Percentiles rank a stretch among this genome's conserved stretches.
Conservation (phyloP, 306 rosid species). For the Albizia julibrissin region DNA sequence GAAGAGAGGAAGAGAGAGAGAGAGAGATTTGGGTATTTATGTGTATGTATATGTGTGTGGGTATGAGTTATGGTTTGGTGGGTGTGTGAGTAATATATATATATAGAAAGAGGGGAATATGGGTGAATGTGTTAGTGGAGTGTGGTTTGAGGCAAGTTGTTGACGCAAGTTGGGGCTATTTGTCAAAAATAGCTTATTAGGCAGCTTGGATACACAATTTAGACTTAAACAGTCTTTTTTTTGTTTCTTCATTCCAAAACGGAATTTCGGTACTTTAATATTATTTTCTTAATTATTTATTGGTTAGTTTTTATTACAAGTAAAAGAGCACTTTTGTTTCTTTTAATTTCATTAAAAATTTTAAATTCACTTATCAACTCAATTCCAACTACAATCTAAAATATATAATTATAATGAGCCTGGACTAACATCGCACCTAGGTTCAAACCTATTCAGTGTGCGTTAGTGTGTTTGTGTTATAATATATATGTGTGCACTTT, state of each 20-base stretch:
- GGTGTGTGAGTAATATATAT: background rate
- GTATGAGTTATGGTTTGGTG: constrained; percentile 17
- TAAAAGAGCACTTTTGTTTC: background rate
- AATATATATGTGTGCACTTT: no score
- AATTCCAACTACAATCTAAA: background rate
- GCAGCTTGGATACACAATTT: constrained; percentile 6
- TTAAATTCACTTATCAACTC: background rate
- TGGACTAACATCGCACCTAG: no score
- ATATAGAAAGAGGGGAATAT: constrained; percentile 19
- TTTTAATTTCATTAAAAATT: background rate
- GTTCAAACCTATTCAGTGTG: no score
- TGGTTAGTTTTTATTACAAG: background rate
- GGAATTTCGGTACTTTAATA: background rate
- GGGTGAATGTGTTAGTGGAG: background rate
- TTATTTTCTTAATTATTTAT: no score
- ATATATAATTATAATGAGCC: no score
- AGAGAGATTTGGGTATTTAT: background rate
- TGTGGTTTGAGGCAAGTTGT: constrained; percentile 45
- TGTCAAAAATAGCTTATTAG: constrained; percentile 39
- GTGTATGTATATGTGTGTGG: background rate
- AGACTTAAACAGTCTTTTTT: background rate
- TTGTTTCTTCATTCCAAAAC: background rate
- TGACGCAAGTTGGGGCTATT: constrained; percentile 50
- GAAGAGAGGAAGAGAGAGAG: background rate
- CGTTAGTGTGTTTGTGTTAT: no score